Evolutionary conservation across 1,284 basidiomycete genomes (phyloP), one percentile per base, ranked within the genome.

Genomic region (Boletus smithii): DNA sequence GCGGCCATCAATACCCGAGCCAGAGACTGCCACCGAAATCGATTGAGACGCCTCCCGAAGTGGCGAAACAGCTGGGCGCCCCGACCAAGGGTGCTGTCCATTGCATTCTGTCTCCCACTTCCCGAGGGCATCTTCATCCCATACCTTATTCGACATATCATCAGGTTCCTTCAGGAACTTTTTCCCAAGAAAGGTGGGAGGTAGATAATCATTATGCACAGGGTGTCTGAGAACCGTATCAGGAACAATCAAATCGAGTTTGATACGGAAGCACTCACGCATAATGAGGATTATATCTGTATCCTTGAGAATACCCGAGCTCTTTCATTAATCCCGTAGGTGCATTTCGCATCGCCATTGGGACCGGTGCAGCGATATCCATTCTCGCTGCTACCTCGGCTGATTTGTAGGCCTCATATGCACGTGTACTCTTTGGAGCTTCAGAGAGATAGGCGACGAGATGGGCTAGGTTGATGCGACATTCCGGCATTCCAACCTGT

Each of bases 401-500:
- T 17, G 76, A 73, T n/a, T 78, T 78, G 66, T 91, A 92, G 0
- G 81, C 91, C 44, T 81, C 80, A 58, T 91, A 91, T 2, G 85
- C 67, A 22, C 92, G 77, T 0, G 89, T 92, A 22, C 84, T 88
- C 64, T 95, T 95, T 0, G 83, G 83, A 1, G 85, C 82, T 65
- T 94, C 90, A 13, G 88, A 76, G 36, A 95, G 79, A 66, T 90
- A 91, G 16, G 86, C 79, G 6, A 93, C 83, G 37, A 85, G 77
- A 63, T 95, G 91, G 2, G 88, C 88, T 26, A 91, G 75, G 57
- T 83, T 85, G 55, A 86, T 85, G 41, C 82, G 73, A 62, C 83
- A 86, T 58, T 91, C 88, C 0, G 92, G 91, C 79, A 94, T 83
- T 7, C 92, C 92, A 38, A 95, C 83, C 2, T 80, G 73, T 61